These are phyloP conservation scores for Buddleja alternifolia DNA, from an alignment of 257 asterid genomes.

Conservation along the genomic window DNA sequence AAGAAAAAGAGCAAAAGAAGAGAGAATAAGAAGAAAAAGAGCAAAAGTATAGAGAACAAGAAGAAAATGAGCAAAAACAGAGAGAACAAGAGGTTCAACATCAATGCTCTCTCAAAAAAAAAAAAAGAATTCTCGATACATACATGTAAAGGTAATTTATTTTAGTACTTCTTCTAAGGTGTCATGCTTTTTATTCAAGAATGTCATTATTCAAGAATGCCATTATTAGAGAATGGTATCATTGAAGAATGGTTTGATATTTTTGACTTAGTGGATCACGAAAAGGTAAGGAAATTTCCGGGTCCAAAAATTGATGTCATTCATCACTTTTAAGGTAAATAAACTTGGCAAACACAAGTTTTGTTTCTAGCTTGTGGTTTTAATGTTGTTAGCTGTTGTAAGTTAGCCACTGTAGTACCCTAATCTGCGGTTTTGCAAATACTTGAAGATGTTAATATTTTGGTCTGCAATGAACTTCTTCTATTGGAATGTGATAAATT, in stretches of 20 bases:
- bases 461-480: conserved; percentile 12
- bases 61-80: no score
- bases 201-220: not conserved
- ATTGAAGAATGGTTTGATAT: conserved; percentile 17
- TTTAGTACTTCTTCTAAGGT: not conserved
- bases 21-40: no score
- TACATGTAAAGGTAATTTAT: conserved; percentile 44
- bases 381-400: conserved; percentile 14
- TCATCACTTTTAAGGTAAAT: conserved; percentile 50
- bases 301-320: conserved; percentile 48
- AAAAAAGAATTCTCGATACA: no score
- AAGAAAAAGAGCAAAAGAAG: conserved; percentile 61
- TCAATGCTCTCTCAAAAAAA: no score
- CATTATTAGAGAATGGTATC: no score
- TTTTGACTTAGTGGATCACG: conserved; percentile 63
- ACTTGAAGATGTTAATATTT: conserved; percentile 17
- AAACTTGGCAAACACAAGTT: conserved; percentile 8
- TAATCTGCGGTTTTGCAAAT: conserved; percentile 6
- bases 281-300: conserved; percentile 53
- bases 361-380: conserved; percentile 2
- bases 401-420: not conserved
- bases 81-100: no score
- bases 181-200: conserved; percentile 14
- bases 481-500: conserved; percentile 15
- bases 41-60: no score